phyloP scores from a whole-genome alignment of 2,329 filamentous ascomycete genomes.

The Fonsecaea pedrosoi region DNA sequence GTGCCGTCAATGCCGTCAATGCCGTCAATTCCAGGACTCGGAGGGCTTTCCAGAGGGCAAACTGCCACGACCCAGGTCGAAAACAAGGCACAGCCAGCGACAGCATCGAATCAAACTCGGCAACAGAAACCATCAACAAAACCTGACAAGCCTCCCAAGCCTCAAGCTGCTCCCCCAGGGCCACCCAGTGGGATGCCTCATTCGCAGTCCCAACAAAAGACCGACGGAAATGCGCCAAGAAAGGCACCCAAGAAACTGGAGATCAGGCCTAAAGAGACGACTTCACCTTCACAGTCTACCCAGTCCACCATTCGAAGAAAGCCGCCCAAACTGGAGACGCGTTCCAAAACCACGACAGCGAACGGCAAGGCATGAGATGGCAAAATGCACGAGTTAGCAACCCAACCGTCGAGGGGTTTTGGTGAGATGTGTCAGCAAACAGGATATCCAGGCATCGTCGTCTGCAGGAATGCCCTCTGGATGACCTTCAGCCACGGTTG shows the following conservation, averaged over 20 bases:
- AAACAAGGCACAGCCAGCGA: conserved; percentile 5
- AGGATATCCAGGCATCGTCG: too few relatives aligned
- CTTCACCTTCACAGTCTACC: conserved; percentile 12
- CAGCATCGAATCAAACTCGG: conserved; percentile 19
- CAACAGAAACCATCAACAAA: conserved; percentile 18
- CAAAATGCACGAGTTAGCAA: conserved; percentile 10
- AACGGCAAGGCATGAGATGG: too few relatives aligned
- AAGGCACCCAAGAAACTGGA: conserved; percentile 21
- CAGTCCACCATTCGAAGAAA: conserved; percentile 13
- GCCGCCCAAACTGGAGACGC: conserved; percentile 23
- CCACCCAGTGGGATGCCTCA: not conserved
- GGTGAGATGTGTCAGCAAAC: too few relatives aligned
- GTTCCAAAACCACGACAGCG: conserved; percentile 16
- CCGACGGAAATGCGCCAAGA: conserved; percentile 4
- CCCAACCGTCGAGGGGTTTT: not conserved
- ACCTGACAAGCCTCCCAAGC: conserved; percentile 7
- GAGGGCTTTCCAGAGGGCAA: conserved; percentile 16
- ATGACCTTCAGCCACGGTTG: too few relatives aligned
- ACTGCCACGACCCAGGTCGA: conserved; percentile 6
- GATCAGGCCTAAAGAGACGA: conserved; percentile 8
- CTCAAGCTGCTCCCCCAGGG: conserved; percentile 14
- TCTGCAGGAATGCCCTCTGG: too few relatives aligned
- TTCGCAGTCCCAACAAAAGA: conserved; percentile 5
- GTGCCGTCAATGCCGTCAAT: conserved; percentile 24
- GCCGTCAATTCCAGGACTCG: conserved; percentile 25